Base-by-base conservation (phyloP, 2,329 filamentous ascomycete genomes). In the Fusarium fracticaudum region DNA sequence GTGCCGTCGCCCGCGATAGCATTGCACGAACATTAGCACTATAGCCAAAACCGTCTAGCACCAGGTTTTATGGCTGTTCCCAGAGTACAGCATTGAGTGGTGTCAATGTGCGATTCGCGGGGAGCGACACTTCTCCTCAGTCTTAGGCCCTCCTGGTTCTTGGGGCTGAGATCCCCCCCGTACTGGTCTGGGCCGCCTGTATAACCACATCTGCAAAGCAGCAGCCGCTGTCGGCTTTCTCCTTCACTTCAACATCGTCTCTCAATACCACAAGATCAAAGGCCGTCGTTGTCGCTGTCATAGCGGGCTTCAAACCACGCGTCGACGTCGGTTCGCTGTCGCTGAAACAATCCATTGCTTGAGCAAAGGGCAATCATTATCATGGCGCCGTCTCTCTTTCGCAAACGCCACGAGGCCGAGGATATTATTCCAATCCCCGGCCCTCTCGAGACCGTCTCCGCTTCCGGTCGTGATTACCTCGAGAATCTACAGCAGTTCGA, bases 401-500 rank as follows among this genome's bases (percentile, higher is more conserved):
- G 85, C 77, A 85, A 85, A 78, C 83, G 85, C 77, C 83, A 84
- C 72, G 83, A 86, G 80, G 79, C 83, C 68, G 85, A 85, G 79
- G 83, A 85, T 66, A 82, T 86, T 76, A 86, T 83, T 61, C 84
- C 85, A 69, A 79, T 84, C 55, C 79, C 83, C 37, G 83, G 83
- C 26, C 81, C 82, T 41, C 71, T 81, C 58, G 83, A 84, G 66
- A 83, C 82, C 59, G 83, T 84, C 67, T 79, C 81, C 62, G 79
- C 82, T 45, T 83, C 83, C 26, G 82, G 84, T 60, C 76, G 85
- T 71, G 82, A 86, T 61, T 81, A 82, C 50, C 80, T 87, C 64
- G 83, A 82, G 69, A 82, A 85, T 68, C 84, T 92, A 63, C 86
- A 86, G 77, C 84, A 88, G 63, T 88, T 91, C 77, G 88, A 90